phyloP scores from a whole-genome alignment of 345 rosid species.

The Dipteronia dyeriana region DNA sequence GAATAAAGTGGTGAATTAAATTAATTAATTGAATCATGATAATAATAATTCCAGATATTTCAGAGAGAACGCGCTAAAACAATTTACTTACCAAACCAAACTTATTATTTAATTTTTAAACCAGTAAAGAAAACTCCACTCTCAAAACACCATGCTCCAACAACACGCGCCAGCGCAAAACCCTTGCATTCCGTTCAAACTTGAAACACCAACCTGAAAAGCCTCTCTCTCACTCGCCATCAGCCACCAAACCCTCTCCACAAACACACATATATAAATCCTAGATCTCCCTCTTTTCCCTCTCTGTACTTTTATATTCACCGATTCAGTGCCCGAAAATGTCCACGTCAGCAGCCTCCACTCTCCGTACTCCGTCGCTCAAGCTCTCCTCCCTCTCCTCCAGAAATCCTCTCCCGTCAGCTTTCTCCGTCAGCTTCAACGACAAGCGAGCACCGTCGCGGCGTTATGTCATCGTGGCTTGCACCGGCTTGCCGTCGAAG shows the following conservation, averaged over 20 bases:
- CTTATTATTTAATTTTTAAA: no score
- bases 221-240: background rate
- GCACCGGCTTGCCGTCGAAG: slow-evolving; percentile 45
- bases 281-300: slow-evolving; percentile 23
- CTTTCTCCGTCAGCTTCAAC: slow-evolving; percentile 28
- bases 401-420: slow-evolving; percentile 28
- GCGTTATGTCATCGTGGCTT: slow-evolving; percentile 28
- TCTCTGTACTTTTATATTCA: background rate
- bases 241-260: background rate
- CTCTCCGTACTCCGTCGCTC: slow-evolving; percentile 35
- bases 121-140: no score
- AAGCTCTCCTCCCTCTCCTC: slow-evolving; percentile 35
- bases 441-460: slow-evolving; percentile 23
- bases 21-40: no score
- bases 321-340: slow-evolving; percentile 11
- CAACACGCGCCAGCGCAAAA: slow-evolving; percentile 9
- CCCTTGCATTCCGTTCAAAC: background rate
- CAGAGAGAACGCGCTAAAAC: no score
- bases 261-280: slow-evolving; percentile 14
- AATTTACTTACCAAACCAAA: no score
- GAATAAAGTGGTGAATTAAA: no score
- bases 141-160: background rate
- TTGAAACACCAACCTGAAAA: no score
- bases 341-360: slow-evolving; percentile 26
- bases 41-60: no score